A percentile compares a stretch with the other conserved stretches of the same genome.
Conservation (phyloP, 176 grass and related monocot genomes). For the Ananas comosus region DNA sequence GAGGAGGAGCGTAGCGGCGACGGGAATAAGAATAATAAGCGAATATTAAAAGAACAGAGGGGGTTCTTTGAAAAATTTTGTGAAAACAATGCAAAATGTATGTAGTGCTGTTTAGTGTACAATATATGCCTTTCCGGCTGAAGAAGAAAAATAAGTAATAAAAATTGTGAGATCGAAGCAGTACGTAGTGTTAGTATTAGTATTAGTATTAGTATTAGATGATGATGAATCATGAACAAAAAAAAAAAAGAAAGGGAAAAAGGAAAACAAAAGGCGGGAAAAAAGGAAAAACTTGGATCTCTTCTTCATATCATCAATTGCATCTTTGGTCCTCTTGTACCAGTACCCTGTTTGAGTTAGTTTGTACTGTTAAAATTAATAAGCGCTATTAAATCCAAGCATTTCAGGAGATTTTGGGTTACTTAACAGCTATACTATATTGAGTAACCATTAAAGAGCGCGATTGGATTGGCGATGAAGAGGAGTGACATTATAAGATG, state of each 20-base stretch:
- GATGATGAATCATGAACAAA: too few species aligned
- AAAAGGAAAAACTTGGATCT: too few species aligned
- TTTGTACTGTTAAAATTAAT: too few species aligned
- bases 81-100: conserved; percentile 42
- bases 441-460: neutral
- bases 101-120: conserved; percentile 24
- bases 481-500: neutral
- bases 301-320: too few species aligned
- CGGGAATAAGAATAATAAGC: conserved; percentile 7
- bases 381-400: too few species aligned
- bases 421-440: neutral
- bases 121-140: conserved; percentile 4
- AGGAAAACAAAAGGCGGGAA: too few species aligned
- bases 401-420: too few species aligned
- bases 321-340: too few species aligned
- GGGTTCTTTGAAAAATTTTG: conserved; percentile 36
- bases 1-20: neutral
- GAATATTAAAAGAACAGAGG: conserved; percentile 2
- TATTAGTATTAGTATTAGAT: too few species aligned
- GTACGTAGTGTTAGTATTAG: too few species aligned
- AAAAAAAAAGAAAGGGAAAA: too few species aligned
- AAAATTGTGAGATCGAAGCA: neutral
- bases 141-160: neutral
- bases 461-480: neutral
- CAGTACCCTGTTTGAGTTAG: too few species aligned